Evolutionary conservation across 768 basidiomycete species (phyloP).

Genomic region (Kwoniella shandongensis): DNA sequence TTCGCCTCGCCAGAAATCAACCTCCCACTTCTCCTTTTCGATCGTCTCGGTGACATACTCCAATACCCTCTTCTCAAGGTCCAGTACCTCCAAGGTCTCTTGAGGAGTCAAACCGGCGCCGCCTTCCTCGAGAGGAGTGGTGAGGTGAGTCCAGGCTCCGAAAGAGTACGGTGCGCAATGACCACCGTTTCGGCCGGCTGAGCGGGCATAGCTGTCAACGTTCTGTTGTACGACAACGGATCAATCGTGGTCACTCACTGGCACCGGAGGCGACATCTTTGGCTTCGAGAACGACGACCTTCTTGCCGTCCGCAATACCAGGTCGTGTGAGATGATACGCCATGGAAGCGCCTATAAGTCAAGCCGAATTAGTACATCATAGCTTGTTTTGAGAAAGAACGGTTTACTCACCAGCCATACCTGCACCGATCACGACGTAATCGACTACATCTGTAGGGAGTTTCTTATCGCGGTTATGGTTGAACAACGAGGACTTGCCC

Average conservation of each 20-base stretch:
- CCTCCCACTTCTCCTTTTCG: slow-evolving; percentile 28
- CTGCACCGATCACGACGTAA: slow-evolving; percentile 31
- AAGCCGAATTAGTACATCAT: not conserved
- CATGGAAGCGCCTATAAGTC: slow-evolving; percentile 27
- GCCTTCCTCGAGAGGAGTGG: slow-evolving; percentile 20
- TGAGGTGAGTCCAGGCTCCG: slow-evolving; percentile 13
- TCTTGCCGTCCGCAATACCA: slow-evolving; percentile 19
- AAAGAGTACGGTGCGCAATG: slow-evolving; percentile 36
- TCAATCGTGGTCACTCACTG: slow-evolving; percentile 17
- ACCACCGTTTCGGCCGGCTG: slow-evolving; percentile 40
- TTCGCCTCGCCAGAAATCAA: slow-evolving; percentile 43
- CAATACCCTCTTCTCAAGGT: slow-evolving; percentile 37
- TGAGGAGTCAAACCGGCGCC: slow-evolving; percentile 37
- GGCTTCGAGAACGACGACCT: slow-evolving; percentile 29
- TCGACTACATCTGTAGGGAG: slow-evolving; percentile 24
- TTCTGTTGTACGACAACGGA: not conserved
- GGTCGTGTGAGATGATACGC: slow-evolving; percentile 37
- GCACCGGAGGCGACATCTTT: slow-evolving; percentile 42
- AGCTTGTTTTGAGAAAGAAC: not conserved
- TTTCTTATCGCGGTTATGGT: slow-evolving; percentile 10
- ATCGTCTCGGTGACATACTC: slow-evolving; percentile 32
- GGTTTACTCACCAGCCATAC: slow-evolving; percentile 25
- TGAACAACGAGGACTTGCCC: slow-evolving; percentile 23
- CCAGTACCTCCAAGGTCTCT: slow-evolving; percentile 37
- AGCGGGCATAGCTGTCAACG: not conserved